Evolutionary conservation across 192 early-diverging fungal genomes (phyloP), one percentile per base, ranked within the genome.

Genomic region (Funneliformis mosseae): DNA sequence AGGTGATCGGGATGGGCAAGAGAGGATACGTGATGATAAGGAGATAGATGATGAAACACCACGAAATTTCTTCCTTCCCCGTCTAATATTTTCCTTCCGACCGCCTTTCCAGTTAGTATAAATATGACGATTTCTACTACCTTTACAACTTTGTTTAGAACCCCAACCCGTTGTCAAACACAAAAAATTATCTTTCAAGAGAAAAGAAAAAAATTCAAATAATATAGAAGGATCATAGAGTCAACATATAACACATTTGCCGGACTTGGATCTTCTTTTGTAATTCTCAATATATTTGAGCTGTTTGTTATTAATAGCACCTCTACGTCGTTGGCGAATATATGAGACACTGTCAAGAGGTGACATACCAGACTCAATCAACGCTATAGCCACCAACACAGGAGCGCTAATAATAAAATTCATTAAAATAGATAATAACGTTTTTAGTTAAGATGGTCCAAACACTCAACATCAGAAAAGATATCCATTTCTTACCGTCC

Each of bases 251-350:
- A 77, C 45, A 39, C 76, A 77, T 43, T 77, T 77, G n/a, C 41
- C 33, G 8, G 70, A 43, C n/a, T 77, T 77, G 8, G 76, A 46
- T 27, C 83, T 73, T 11, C 84, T 81, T 66, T 85, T 87, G 66
- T 87, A 87, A 55, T 78, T 80, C 33, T 87, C 86, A 85, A 94
- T 63, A 81, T 88, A 84, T 85, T 88, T 85, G 69, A 96, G 92
- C 81, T 96, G 95, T 23, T 85, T 85, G 83, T 90, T 94, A 82
- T 95, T 95, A 83, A 96, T 92, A 3, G 93, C 93, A 1, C 95
- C 95, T 61, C 92, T 88, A 25, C 95, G 90, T 60, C 92, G 89
- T 67, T 87, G 85, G 33, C 94, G 90, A 33, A 96, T 92, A 66
- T 88, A 91, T 61, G 93, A 91, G 38, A 96, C 87, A 27, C 92